Evolutionary conservation across 768 basidiomycete species (phyloP), one percentile per base, ranked within the genome.

Genomic region (Boletus rubescentipes): DNA sequence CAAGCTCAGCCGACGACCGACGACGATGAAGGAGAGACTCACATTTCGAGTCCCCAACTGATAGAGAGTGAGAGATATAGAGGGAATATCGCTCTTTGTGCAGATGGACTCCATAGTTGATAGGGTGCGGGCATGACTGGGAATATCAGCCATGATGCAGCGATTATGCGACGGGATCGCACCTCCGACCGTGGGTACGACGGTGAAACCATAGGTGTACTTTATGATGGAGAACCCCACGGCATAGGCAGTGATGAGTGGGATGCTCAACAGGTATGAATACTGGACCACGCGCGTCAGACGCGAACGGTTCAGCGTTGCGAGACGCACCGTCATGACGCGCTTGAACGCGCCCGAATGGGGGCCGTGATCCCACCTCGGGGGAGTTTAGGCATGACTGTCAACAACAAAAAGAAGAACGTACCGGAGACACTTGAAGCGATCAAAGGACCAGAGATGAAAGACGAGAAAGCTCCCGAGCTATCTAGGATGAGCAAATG

Each of bases 401-500:
- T 11, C 36, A 11, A 11, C 29, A 39, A 11, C 12, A 38, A 1
- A 6, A 3, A 11, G 15, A 0, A 21, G 9, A 9, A 64, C 79
- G 58, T 54, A 87, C 87, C 63, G 83, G 49, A 91, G 66, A 66
- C 88, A 91, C 61, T 77, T 80, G 75, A 92, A 92, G 53, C 79
- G 77, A 66, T 92, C 90, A 64, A 87, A 92, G 6, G 85, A 84
- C 85, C 87, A 91, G 47, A 91, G 69, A 63, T 91, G 89, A 65
- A 80, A 86, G 2, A 91, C 15, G 7, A 91, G 75, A 64, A 91
- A 91, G 4, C 61, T 61, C 1, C 77, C 80, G 7, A 88, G 71
- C 88, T 90, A 7, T 44, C n/a, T 14, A 46, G 18, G 34, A n/a
- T 36, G 35, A 36, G 35, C 16, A 4, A 6, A 5, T 7, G 35